Base-by-base conservation (phyloP, 2,329 filamentous ascomycete species). In the Ascochyta viciae-villosae region DNA sequence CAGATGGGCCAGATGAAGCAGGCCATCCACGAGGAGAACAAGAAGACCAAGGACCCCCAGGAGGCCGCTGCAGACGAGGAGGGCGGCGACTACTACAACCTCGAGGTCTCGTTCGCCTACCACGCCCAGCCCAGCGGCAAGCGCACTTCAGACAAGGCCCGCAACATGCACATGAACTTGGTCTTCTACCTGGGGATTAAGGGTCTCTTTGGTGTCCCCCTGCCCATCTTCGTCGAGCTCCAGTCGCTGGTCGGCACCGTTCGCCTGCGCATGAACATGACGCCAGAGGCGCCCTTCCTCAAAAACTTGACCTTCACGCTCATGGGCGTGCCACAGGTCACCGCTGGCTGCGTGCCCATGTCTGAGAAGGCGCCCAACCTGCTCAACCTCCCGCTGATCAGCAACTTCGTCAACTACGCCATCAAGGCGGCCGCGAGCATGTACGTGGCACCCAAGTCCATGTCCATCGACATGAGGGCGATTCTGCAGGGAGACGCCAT, bases 131-230 rank as follows among this genome's bases (percentile, higher is more conserved):
- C 92, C 12, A 88, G 85, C 2, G 83, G 85, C 5, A 81, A 82
- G 54, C 85, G 88, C 43, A 83, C 92, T 13, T 89, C 90, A 2
- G 89, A 90, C 41, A 95, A 93, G 76, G 92, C 92, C 6, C 86
- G 89, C 64, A 98, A 97, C 73, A 96, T 97, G 91, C 93, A 96
- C 69, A 96, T 97, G 92, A 90, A 96, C 68, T 78, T 98, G 13
- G 86, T 97, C 8, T 98, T 99, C 74, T 98, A 97, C 63, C 84
- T 98, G 1, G 95, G 95, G 54, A 81, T 96, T 70, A 92, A 90
- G 71, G 93, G 93, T 0, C 81, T 97, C 5, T 95, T 97, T 64
- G 93, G 93, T 26, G 88, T 96, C 0, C 92, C 92, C 0, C 81
- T 96, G 19, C 92, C 92, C 0, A 90, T 96, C 44, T 96, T 89